Conservation (phyloP, 495 filamentous ascomycete species). For the Xylaria scruposa region DNA sequence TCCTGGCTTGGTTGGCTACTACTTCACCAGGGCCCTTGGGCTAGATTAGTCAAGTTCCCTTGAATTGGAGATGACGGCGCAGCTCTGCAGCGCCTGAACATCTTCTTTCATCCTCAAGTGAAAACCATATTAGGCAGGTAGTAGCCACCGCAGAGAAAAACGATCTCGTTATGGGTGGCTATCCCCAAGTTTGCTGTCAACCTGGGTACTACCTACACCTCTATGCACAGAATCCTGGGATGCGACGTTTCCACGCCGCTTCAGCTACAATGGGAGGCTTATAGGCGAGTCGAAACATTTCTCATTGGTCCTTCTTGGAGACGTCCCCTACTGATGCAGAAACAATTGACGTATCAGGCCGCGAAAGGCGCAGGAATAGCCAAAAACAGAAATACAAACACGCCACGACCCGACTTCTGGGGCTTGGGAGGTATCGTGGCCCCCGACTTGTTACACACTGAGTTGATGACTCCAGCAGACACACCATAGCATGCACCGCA, state of each 20-base stretch:
- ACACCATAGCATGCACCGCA: not conserved
- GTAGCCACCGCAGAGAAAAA: not conserved
- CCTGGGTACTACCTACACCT: not conserved
- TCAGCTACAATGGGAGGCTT: slow-evolving; percentile 3
- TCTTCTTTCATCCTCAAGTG: not conserved
- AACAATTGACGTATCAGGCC: slow-evolving; percentile 27
- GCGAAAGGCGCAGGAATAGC: slow-evolving; percentile 7
- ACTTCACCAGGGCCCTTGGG: not conserved
- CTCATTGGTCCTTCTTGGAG: slow-evolving; percentile 7
- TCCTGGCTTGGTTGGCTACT: not conserved
- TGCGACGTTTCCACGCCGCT: slow-evolving; percentile 12
- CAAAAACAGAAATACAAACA: slow-evolving; percentile 20
- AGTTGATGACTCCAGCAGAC: slow-evolving; percentile 1
- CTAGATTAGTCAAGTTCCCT: not conserved
- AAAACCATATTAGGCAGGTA: not conserved
- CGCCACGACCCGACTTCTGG: slow-evolving; percentile 18
- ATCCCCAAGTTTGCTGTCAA: not conserved
- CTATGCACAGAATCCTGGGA: slow-evolving; percentile 17
- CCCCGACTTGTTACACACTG: slow-evolving; percentile 7
- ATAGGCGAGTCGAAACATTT: not conserved
- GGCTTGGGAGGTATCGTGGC: slow-evolving; percentile 13
- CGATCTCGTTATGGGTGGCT: not conserved
- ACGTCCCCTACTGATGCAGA: slow-evolving; percentile 8
- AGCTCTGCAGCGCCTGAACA: not conserved
- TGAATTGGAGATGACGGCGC: not conserved